These are phyloP conservation scores for Cladosporium sp. DNA, from an alignment of 2,329 filamentous ascomycete genomes.

Conservation along the genomic window DNA sequence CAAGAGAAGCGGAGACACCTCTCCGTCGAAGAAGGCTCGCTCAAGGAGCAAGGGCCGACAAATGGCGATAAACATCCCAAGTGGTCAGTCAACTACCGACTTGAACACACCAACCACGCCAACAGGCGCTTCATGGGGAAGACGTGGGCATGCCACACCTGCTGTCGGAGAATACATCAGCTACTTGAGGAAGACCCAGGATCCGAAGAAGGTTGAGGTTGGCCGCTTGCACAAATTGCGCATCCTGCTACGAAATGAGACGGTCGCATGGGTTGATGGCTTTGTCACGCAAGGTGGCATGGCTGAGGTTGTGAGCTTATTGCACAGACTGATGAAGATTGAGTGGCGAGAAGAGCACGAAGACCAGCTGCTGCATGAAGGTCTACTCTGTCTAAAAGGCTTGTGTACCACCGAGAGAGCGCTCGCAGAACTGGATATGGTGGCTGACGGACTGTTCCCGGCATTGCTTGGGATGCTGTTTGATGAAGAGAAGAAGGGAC, in stretches of 20 bases:
- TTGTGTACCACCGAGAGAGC: constrained; percentile 89
- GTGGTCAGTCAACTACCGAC: constrained; percentile 24
- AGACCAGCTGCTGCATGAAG: constrained; percentile 88
- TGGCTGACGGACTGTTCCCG: constrained; percentile 81
- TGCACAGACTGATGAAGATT: constrained; percentile 90
- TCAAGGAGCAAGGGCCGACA: constrained; percentile 61
- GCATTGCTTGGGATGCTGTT: constrained; percentile 87
- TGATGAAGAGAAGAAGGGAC: constrained; percentile 96
- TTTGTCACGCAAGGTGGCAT: constrained; percentile 91
- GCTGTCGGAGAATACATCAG: constrained; percentile 81
- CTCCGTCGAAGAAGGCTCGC: constrained; percentile 70
- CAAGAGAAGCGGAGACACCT: constrained; percentile 43
- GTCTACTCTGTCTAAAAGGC: constrained; percentile 88
- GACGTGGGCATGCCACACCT: constrained; percentile 65
- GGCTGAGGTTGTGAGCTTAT: constrained; percentile 81
- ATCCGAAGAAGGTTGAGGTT: constrained; percentile 85
- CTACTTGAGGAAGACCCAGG: constrained; percentile 78
- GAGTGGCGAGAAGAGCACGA: constrained; percentile 99
- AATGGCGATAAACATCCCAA: constrained; percentile 65
- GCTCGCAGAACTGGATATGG: constrained; percentile 75
- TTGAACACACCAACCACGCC: constrained; percentile 18
- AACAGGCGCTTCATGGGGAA: constrained; percentile 22
- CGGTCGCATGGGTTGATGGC: constrained; percentile 89
- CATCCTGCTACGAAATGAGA: constrained; percentile 87
- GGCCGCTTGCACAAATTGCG: constrained; percentile 92